These are phyloP conservation scores for Balamuthia mandrillaris DNA, from an alignment of 208 protist genomes.

Conservation along the genomic window DNA sequence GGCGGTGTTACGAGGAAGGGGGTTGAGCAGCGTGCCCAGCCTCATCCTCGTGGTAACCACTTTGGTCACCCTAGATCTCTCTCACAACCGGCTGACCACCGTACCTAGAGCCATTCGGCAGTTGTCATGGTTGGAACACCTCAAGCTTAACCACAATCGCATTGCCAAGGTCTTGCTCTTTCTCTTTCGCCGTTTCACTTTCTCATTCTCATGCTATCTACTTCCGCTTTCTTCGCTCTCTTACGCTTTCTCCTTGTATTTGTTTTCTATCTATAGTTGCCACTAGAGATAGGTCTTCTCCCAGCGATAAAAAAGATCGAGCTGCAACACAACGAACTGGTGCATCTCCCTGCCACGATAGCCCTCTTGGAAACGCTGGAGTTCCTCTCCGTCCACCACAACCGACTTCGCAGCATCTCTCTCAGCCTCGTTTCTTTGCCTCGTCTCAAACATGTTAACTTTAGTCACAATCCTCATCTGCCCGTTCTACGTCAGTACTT, in stretches of 20 bases:
- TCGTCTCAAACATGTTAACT: not conserved
- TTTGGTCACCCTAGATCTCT: not conserved
- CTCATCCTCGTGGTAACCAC: not conserved
- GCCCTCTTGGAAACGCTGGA: slow-evolving; percentile 1
- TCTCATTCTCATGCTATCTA: not conserved
- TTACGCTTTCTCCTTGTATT: too few species aligned
- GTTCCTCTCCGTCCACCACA: not conserved
- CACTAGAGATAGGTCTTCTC: not conserved
- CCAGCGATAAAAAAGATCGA: not conserved
- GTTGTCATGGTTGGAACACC: not conserved
- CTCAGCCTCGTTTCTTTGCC: not conserved
- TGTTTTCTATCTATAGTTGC: too few species aligned
- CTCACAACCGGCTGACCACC: not conserved
- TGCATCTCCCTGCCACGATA: not conserved
- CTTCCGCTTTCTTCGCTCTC: not conserved
- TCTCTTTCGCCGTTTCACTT: not conserved
- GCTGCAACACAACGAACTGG: slow-evolving; percentile 9
- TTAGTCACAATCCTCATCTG: not conserved
- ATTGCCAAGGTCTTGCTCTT: not conserved
- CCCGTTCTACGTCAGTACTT: too few species aligned
- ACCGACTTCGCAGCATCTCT: not conserved
- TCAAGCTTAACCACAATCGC: not conserved
- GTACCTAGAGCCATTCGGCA: not conserved
- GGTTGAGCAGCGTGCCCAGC: not conserved
- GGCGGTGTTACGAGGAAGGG: not conserved